A percentile compares a stretch with the other conserved stretches of the same genome.
These are phyloP conservation scores for Hortiboletus campestris DNA, from an alignment of 768 basidiomycete species.

Conservation along the genomic window DNA sequence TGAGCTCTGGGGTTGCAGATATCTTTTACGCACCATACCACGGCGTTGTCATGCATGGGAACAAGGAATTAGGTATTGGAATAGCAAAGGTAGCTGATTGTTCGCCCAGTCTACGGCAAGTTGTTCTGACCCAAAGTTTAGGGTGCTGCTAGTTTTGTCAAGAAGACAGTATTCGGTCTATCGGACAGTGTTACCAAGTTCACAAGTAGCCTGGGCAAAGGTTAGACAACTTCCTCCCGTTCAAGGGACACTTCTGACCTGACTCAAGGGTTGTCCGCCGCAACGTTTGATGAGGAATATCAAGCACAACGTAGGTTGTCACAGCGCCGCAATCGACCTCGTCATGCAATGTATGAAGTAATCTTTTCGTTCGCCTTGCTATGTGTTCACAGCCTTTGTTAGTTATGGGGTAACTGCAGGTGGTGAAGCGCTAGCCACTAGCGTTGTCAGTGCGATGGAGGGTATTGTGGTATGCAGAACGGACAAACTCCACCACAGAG, in stretches of 20 bases:
- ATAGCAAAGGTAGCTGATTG: conserved; percentile 73
- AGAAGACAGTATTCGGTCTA: conserved; percentile 97
- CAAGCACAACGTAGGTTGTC: conserved; percentile 85
- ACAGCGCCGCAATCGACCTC: conserved; percentile 89
- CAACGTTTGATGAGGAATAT: conserved; percentile 95
- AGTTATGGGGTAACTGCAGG: conserved; percentile 97
- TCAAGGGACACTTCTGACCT: neutral
- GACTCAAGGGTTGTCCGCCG: conserved; percentile 83
- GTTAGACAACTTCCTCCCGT: conserved; percentile 34
- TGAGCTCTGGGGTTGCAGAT: conserved; percentile 95
- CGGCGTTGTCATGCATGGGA: conserved; percentile 94
- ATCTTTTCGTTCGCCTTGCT: neutral
- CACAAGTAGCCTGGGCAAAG: conserved; percentile 96
- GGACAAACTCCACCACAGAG: conserved; percentile 1
- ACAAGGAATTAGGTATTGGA: conserved; percentile 89
- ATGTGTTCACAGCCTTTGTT: neutral
- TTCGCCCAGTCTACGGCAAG: neutral
- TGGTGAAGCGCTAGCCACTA: conserved; percentile 89
- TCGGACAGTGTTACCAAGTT: conserved; percentile 98
- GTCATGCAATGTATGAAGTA: conserved; percentile 81
- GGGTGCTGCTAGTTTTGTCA: conserved; percentile 97
- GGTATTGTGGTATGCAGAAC: conserved; percentile 73
- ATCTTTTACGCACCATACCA: conserved; percentile 99
- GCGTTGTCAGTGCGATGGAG: conserved; percentile 93
- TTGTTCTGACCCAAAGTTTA: conserved; percentile 34